A percentile compares a stretch with the other conserved stretches of the same genome.
Conservation (phyloP, 768 basidiomycete species). For the Filobasidium wieringae region DNA sequence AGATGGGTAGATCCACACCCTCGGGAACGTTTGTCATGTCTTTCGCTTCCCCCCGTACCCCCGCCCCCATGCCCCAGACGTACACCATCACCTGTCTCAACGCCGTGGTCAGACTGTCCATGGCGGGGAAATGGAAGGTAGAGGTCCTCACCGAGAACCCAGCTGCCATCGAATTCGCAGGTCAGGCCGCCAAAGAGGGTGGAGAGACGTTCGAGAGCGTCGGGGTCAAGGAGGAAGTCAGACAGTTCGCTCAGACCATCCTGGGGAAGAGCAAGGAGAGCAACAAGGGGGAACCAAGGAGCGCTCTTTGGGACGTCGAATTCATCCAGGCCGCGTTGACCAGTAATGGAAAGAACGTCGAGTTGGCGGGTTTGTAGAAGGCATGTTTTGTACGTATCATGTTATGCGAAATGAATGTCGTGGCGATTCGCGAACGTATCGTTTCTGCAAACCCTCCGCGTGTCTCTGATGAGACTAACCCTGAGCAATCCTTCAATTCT, state of each 20-base stretch:
- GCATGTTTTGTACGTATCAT: too few species aligned
- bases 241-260: slow-evolving; percentile 48
- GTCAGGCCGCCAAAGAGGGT: slow-evolving; percentile 46
- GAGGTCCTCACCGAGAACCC: slow-evolving; percentile 12
- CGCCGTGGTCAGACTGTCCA: slow-evolving; percentile 19
- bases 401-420: too few species aligned
- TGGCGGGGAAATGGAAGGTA: slow-evolving; percentile 13
- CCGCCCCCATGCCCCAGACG: slow-evolving; percentile 5
- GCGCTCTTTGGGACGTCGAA: slow-evolving; percentile 61
- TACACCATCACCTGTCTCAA: slow-evolving; percentile 24
- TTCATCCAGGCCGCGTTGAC: slow-evolving; percentile 66
- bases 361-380: slow-evolving; percentile 40
- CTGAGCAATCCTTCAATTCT: too few species aligned
- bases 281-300: slow-evolving; percentile 51
- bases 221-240: slow-evolving; percentile 52
- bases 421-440: too few species aligned
- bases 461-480: too few species aligned
- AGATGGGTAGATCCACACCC: slow-evolving; percentile 23
- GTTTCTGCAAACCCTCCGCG: too few species aligned
- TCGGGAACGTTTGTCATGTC: slow-evolving; percentile 27
- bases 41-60: slow-evolving; percentile 23
- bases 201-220: slow-evolving; percentile 16
- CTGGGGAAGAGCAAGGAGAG: slow-evolving; percentile 44
- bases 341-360: slow-evolving; percentile 52
- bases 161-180: slow-evolving; percentile 26